Base-by-base conservation (phyloP, 2,329 filamentous ascomycete species). In the Samsoniella hepiali region DNA sequence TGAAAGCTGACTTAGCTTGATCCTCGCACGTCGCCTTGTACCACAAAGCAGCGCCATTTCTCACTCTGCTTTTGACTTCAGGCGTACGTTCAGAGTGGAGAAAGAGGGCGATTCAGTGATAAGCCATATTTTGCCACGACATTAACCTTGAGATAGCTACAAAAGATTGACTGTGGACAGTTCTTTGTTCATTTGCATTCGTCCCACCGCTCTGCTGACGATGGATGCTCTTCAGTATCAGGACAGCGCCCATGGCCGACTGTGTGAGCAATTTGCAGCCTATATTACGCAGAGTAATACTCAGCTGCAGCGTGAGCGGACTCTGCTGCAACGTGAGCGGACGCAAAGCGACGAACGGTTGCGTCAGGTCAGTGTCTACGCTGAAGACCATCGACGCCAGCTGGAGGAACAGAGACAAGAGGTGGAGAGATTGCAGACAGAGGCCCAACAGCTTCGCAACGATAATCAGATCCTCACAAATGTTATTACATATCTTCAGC, bases 401-500 rank as follows among this genome's bases (percentile, higher is more conserved):
- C 27, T 50, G 2, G 47, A 50, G 17, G 8, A 32, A 31, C 13
- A 22, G 47, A 50, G 47, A 50, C 27, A 50, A 29, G 47, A 50
- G 29, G 1, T 50, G 27, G 47, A 44, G 34, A 34, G 34, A 3
- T 34, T 34, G 3, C 34, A 34, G 34, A 34, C 34, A 9, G 34
- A 34, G 3, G 1, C 34, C 34, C 34, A 34, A 3, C 34, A 34
- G 34, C 34, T 34, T 34, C 34, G 34, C 9, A 34, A 9, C 34
- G 34, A 44, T 15, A 36, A 53, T 15, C 50, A 53, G 50, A 34
- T 53, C n/a, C 50, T 53, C 31, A 36, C 50, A 11, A 53, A 53
- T 27, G 50, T 53, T n/a, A 36, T 53, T 53, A 53, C 50, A 36
- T 53, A 36, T 53, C 50, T 53, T 27, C 50, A 53, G 50, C 50